Evolutionary conservation across 805 yeast species (phyloP).

Genomic region (Myxozyma lipomycoides): DNA sequence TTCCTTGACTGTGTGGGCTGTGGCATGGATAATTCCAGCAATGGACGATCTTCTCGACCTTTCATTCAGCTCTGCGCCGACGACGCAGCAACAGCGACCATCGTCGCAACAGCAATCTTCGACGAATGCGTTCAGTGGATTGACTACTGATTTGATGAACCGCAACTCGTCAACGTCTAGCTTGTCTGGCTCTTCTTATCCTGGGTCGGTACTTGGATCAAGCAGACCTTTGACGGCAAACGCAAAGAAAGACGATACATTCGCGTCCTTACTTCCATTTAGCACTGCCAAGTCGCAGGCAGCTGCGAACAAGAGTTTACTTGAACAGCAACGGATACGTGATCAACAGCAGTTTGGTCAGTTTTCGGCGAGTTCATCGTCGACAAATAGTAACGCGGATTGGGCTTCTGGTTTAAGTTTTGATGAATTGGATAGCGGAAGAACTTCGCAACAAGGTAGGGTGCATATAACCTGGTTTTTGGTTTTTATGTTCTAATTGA

Average conservation of each 20-base stretch:
- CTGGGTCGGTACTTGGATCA: too few relatives aligned
- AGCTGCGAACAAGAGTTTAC: conserved; percentile 12
- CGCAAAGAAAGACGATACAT: conserved; percentile 16
- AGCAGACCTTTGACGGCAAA: too few relatives aligned
- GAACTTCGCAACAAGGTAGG: neutral
- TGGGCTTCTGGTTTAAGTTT: conserved; percentile 25
- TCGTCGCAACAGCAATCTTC: neutral
- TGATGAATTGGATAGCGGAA: conserved; percentile 10
- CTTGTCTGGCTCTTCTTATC: too few relatives aligned
- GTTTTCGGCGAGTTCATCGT: neutral
- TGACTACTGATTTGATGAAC: neutral
- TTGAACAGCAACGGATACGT: conserved; percentile 7
- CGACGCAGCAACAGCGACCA: neutral
- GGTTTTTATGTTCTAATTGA: neutral
- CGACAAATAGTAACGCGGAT: conserved; percentile 1
- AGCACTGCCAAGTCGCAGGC: conserved; percentile 8
- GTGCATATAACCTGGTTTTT: neutral
- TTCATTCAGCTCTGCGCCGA: conserved; percentile 11
- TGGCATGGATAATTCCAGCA: neutral
- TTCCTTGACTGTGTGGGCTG: too few relatives aligned
- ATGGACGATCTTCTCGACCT: conserved; percentile 26
- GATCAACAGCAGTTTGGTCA: conserved; percentile 3
- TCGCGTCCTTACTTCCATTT: conserved; percentile 29
- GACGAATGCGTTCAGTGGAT: too few relatives aligned
- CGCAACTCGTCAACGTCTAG: too few relatives aligned